Evolutionary conservation across 2,329 filamentous ascomycete species (phyloP).

Genomic region (Fusarium sp.): DNA sequence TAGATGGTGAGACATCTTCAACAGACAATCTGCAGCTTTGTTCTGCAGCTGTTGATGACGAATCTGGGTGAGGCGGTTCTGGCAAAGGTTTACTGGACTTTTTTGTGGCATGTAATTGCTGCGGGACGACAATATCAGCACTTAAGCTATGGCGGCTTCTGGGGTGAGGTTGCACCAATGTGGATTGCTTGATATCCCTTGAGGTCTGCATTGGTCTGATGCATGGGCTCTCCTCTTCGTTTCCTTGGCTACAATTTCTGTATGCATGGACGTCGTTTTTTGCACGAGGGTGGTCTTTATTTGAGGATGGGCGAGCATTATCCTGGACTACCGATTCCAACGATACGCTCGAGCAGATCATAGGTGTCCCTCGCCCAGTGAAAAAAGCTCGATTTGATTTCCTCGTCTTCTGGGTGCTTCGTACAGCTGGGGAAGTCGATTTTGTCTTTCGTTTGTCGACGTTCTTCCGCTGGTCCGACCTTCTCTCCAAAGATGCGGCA

Average conservation of each 20-base stretch:
- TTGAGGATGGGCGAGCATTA: neutral
- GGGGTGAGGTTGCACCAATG: neutral
- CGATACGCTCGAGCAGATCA: neutral
- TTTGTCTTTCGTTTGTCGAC: neutral
- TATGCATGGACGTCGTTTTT: neutral
- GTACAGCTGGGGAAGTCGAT: neutral
- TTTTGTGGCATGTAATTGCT: neutral
- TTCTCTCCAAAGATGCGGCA: neutral
- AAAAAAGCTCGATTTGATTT: constrained; percentile 20
- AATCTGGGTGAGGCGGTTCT: constrained; percentile 12
- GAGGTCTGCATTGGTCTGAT: constrained; percentile 5
- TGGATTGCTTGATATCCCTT: neutral
- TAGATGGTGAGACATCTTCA: neutral
- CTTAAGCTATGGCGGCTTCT: constrained; percentile 32
- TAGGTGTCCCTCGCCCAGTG: constrained; percentile 4
- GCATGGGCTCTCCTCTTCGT: neutral
- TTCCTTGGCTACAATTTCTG: neutral
- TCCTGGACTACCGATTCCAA: neutral
- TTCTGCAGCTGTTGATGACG: neutral
- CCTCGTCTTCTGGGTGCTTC: neutral
- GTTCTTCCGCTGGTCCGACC: neutral
- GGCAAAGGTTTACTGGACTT: constrained; percentile 2
- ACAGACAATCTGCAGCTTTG: constrained; percentile 6
- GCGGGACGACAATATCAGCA: constrained; percentile 5
- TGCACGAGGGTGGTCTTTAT: neutral